Evolutionary conservation across 1,139 yeast species (phyloP).

Genomic region (Lizanozyma gosingica): DNA sequence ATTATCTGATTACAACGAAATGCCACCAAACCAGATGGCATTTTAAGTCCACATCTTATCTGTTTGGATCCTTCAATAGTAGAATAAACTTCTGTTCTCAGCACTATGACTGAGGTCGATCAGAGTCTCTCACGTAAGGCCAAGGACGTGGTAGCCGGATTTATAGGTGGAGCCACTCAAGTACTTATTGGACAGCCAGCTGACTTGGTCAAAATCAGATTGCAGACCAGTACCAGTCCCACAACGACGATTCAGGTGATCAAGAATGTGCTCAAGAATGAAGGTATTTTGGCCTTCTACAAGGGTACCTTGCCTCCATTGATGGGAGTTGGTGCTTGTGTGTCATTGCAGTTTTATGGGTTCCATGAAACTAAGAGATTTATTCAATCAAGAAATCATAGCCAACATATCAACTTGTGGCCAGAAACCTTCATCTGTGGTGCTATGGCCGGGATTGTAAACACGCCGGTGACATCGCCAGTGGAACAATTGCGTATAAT

Average conservation of each 20-base stretch:
- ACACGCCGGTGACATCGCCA: slow-evolving; percentile 63
- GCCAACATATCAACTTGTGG: slow-evolving; percentile 27
- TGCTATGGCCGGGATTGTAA: slow-evolving; percentile 70
- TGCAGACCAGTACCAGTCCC: slow-evolving; percentile 44
- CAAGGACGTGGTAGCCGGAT: slow-evolving; percentile 51
- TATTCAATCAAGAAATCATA: not conserved
- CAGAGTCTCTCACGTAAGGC: slow-evolving; percentile 45
- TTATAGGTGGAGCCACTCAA: slow-evolving; percentile 53
- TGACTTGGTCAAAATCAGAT: slow-evolving; percentile 57
- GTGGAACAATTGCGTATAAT: slow-evolving; percentile 70
- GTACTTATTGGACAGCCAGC: slow-evolving; percentile 72
- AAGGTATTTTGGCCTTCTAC: slow-evolving; percentile 57
- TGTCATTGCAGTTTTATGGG: slow-evolving; percentile 66
- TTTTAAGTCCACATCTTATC: too few species aligned
- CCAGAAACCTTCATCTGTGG: slow-evolving; percentile 63
- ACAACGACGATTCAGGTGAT: slow-evolving; percentile 40
- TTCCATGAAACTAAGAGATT: slow-evolving; percentile 64
- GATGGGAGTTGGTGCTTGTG: slow-evolving; percentile 65
- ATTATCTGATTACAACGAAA: too few species aligned
- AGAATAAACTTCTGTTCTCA: too few species aligned
- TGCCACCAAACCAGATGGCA: too few species aligned
- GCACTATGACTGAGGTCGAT: slow-evolving; percentile 27
- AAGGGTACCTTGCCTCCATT: slow-evolving; percentile 44
- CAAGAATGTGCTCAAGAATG: slow-evolving; percentile 45
- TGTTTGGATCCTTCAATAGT: too few species aligned